Conservation (phyloP, 2,329 filamentous ascomycete genomes). For the Colletotrichum echinochloae region DNA sequence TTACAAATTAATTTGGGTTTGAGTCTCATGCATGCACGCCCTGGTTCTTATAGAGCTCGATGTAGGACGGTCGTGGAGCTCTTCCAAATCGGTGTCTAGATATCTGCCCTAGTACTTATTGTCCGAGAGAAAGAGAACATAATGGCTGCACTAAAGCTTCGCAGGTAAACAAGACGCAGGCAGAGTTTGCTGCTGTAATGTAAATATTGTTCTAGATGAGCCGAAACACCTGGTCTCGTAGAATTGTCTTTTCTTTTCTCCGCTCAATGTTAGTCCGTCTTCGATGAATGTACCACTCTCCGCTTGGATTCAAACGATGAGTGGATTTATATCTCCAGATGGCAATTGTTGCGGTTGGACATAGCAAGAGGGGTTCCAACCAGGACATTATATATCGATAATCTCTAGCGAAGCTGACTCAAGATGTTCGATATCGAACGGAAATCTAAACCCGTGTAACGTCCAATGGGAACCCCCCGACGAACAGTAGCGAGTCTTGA, state of each 20-base stretch:
- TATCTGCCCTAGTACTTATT: no score
- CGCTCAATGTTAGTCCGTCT: no score
- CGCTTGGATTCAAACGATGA: not conserved
- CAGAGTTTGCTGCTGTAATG: no score
- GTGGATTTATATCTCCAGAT: not conserved
- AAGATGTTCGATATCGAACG: not conserved
- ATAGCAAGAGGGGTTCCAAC: not conserved
- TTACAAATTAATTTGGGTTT: not conserved
- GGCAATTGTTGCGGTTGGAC: no score
- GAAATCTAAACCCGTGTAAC: fast-evolving
- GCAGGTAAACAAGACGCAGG: no score
- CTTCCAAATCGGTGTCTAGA: not conserved
- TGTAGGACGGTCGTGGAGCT: not conserved
- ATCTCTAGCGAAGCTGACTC: not conserved
- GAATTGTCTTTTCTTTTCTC: not conserved
- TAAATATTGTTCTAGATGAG: no score
- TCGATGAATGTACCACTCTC: no score
- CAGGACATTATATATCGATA: not conserved
- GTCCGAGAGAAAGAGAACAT: no score
- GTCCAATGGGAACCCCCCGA: no score
- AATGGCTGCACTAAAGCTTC: no score
- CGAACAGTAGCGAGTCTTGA: not conserved
- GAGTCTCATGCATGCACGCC: not conserved
- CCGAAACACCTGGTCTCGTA: no score
- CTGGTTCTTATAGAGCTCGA: not conserved